Evolutionary conservation across 2,329 filamentous ascomycete species (phyloP).

Genomic region (Pleoardoris graminearum): DNA sequence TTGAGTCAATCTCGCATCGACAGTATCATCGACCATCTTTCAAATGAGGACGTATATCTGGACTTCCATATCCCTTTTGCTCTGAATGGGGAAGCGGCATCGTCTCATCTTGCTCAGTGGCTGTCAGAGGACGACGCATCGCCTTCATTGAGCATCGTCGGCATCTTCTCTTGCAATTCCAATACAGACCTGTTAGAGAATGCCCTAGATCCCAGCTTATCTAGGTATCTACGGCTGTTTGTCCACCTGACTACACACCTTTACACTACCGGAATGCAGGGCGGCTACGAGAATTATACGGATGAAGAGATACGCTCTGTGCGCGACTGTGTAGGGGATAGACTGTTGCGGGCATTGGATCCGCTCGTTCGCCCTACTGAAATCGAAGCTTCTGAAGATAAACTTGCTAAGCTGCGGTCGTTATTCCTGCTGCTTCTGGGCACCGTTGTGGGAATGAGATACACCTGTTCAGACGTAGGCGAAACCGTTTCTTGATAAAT

Average conservation of each 20-base stretch:
- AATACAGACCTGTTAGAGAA: conserved; percentile 21
- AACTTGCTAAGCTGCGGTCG: conserved; percentile 17
- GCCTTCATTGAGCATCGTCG: conserved; percentile 19
- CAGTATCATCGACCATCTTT: conserved; percentile 15
- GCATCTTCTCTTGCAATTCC: conserved; percentile 22
- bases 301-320: conserved; percentile 21
- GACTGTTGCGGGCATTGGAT: conserved; percentile 15
- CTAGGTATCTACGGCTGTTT: conserved; percentile 19
- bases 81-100: conserved; percentile 22
- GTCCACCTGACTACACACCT: conserved; percentile 22
- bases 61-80: conserved; percentile 25
- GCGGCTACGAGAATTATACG: conserved; percentile 19
- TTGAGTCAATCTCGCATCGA: conserved; percentile 12
- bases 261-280: conserved; percentile 21
- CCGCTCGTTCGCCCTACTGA: conserved; percentile 16
- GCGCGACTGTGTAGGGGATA: conserved; percentile 20
- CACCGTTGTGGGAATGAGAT: conserved; percentile 21
- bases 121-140: conserved; percentile 14
- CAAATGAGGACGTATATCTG: conserved; percentile 20
- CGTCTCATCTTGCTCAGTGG: conserved; percentile 22
- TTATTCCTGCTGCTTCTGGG: conserved; percentile 21
- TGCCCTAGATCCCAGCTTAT: conserved; percentile 16
- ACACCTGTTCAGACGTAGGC: conserved; percentile 19
- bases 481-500: neutral
- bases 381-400: conserved; percentile 20